Evolutionary conservation across 805 yeast genomes (phyloP).

Genomic region (Yamadazyma olivae): DNA sequence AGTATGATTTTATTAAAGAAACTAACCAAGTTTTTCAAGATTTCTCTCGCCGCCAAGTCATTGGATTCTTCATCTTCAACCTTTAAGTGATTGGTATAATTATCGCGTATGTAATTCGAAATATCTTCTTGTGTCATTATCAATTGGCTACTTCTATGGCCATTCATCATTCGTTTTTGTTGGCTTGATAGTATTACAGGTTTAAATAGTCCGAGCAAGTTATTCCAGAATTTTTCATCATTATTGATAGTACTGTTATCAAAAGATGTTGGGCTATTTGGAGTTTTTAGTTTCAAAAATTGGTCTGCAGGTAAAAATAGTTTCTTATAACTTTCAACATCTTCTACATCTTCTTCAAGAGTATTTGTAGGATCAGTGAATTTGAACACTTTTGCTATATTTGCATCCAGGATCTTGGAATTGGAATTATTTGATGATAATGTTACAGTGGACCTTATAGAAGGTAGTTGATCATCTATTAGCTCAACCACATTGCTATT

Average conservation of each 20-base stretch:
- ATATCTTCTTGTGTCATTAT: slow-evolving; percentile 29
- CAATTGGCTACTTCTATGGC: slow-evolving; percentile 19
- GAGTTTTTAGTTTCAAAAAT: slow-evolving; percentile 19
- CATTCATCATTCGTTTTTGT: slow-evolving; percentile 19
- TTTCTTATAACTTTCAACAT: slow-evolving; percentile 25
- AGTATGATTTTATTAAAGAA: slow-evolving; percentile 23
- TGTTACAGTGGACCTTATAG: slow-evolving; percentile 16
- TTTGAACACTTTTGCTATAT: slow-evolving; percentile 29
- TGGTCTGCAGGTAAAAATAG: slow-evolving; percentile 34
- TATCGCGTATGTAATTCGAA: slow-evolving; percentile 16
- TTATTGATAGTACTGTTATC: slow-evolving; percentile 9
- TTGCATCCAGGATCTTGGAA: slow-evolving; percentile 26
- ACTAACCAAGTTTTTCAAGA: slow-evolving; percentile 24
- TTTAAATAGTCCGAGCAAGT: slow-evolving; percentile 16
- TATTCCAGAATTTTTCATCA: slow-evolving; percentile 13
- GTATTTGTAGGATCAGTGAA: slow-evolving; percentile 31
- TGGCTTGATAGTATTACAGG: slow-evolving; percentile 26
- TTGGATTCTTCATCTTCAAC: slow-evolving; percentile 13
- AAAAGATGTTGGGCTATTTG: slow-evolving; percentile 11
- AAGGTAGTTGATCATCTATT: slow-evolving; percentile 13
- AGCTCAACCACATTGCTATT: neutral
- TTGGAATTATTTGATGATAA: slow-evolving; percentile 35
- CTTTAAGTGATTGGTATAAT: slow-evolving; percentile 3
- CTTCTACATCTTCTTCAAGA: slow-evolving; percentile 17
- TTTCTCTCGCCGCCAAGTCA: slow-evolving; percentile 25